Conservation (phyloP, 371 early-diverging fungal genomes). For the Rhizopus arrhizus region DNA sequence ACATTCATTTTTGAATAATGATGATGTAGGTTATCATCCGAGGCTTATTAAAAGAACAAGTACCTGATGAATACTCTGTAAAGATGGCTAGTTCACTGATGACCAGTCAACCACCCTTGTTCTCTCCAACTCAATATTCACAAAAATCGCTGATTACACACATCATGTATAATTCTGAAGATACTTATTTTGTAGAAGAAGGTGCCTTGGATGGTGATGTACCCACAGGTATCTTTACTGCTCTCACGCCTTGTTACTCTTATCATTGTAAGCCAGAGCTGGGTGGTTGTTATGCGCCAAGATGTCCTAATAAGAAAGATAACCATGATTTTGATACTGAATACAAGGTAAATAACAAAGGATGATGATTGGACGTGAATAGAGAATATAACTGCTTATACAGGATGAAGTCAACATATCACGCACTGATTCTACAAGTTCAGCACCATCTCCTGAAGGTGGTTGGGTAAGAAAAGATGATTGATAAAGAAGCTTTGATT, state of each 20-base stretch:
- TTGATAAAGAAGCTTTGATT: neutral
- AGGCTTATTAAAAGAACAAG: constrained; percentile 21
- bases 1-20: neutral
- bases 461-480: constrained; percentile 17
- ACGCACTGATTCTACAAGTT: constrained; percentile 4
- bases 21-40: constrained; percentile 24
- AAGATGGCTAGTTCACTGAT: constrained; percentile 29
- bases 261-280: constrained; percentile 21
- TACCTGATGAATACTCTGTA: constrained; percentile 30
- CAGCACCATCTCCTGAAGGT: constrained; percentile 20
- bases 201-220: constrained; percentile 22
- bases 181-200: constrained; percentile 37
- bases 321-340: constrained; percentile 20
- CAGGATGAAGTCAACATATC: constrained; percentile 15
- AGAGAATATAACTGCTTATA: neutral
- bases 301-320: constrained; percentile 27
- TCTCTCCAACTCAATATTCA: constrained; percentile 36
- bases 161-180: constrained; percentile 36
- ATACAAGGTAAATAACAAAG: constrained; percentile 7
- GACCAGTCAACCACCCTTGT: constrained; percentile 28
- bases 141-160: constrained; percentile 35
- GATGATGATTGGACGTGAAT: too few relatives aligned
- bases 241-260: constrained; percentile 32
- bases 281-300: constrained; percentile 32
- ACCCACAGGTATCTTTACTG: constrained; percentile 30